Evolutionary conservation across 768 basidiomycete genomes (phyloP).

Genomic region (Termitomyces sp.): DNA sequence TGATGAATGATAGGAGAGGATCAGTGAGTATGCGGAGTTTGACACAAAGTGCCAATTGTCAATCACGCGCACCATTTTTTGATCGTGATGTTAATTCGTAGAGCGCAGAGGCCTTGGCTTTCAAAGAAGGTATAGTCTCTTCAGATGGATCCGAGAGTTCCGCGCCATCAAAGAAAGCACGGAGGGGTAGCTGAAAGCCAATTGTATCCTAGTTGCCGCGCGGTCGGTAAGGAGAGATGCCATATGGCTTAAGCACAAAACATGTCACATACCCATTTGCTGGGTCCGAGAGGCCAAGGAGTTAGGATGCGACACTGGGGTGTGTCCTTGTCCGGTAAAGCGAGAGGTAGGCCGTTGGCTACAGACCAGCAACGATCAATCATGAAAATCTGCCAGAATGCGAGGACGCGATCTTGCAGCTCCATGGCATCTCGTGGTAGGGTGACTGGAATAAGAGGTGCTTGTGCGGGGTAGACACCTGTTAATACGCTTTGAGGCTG

Average conservation of each 20-base stretch:
- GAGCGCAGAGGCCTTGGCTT: slow-evolving; percentile 47
- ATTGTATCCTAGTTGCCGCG: slow-evolving; percentile 10
- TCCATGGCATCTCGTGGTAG: slow-evolving; percentile 37
- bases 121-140: slow-evolving; percentile 35
- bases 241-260: not conserved
- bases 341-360: slow-evolving; percentile 49
- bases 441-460: slow-evolving; percentile 24
- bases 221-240: not conserved
- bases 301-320: slow-evolving; percentile 48
- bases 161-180: slow-evolving; percentile 23
- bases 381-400: slow-evolving; percentile 62
- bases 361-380: slow-evolving; percentile 61
- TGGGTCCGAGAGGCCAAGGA: slow-evolving; percentile 36
- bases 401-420: slow-evolving; percentile 42
- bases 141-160: slow-evolving; percentile 20
- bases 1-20: too few species aligned
- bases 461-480: slow-evolving; percentile 7
- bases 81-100: slow-evolving; percentile 52
- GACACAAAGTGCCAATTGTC: slow-evolving; percentile 2
- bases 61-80: slow-evolving; percentile 26
- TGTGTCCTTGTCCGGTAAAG: slow-evolving; percentile 46
- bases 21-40: slow-evolving; percentile 15
- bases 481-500: slow-evolving; percentile 20
- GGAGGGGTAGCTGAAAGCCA: slow-evolving; percentile 18
- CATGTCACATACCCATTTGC: slow-evolving; percentile 15